Evolutionary conservation across 768 basidiomycete species (phyloP).

Genomic region (Trichaptum fuscoviolaceum): DNA sequence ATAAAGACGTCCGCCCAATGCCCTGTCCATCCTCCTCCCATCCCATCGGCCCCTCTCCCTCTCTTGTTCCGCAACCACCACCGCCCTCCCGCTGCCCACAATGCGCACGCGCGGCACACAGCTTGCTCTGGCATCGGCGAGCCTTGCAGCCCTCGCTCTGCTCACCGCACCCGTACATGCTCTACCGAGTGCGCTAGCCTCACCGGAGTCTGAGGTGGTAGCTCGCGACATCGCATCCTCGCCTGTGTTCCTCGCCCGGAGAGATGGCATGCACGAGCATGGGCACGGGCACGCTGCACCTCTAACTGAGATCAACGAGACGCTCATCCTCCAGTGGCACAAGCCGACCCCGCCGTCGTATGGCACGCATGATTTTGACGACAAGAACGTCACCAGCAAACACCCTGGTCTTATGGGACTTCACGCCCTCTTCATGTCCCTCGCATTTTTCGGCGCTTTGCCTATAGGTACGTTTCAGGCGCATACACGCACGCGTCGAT

Average conservation of each 20-base stretch:
- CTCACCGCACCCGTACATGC: background rate
- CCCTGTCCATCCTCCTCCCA: background rate
- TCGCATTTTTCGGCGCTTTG: slow-evolving; percentile 79
- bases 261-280: slow-evolving; percentile 24
- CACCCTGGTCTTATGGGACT: slow-evolving; percentile 67
- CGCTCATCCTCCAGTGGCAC: slow-evolving; percentile 60
- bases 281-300: slow-evolving; percentile 44
- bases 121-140: background rate
- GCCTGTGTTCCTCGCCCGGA: background rate
- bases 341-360: slow-evolving; percentile 74
- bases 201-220: background rate
- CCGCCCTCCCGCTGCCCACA: background rate
- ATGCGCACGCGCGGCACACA: background rate
- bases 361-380: slow-evolving; percentile 73
- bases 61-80: background rate
- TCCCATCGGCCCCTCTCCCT: no score
- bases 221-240: background rate
- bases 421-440: slow-evolving; percentile 68
- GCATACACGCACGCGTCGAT: slow-evolving; percentile 4
- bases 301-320: slow-evolving; percentile 68
- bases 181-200: background rate
- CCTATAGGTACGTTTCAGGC: slow-evolving; percentile 48
- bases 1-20: slow-evolving; percentile 1
- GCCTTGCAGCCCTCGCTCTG: background rate
- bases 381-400: slow-evolving; percentile 33